Percentiles rank a stretch among this genome's conserved stretches.
Conservation (phyloP, 169 alveolate species). For the Neospora caninum region DNA sequence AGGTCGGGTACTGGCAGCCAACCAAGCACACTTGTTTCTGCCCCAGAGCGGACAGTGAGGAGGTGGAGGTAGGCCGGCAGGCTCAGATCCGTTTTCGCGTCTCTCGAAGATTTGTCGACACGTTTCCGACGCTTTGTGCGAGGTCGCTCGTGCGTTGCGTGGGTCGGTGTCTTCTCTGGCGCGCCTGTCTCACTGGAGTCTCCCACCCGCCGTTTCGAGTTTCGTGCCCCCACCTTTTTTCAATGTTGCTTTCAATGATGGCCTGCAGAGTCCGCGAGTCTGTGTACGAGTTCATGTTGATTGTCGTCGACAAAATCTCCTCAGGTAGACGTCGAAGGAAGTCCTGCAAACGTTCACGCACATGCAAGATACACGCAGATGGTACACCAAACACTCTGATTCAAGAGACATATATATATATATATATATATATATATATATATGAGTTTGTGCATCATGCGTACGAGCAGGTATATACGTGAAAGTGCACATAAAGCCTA, state of each 20-base stretch:
- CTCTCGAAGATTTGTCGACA: too few relatives aligned
- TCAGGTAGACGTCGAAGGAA: constrained; percentile 87
- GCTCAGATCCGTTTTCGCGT: too few relatives aligned
- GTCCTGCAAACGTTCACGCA: constrained; percentile 73
- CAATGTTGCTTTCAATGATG: constrained; percentile 83
- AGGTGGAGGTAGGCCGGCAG: too few relatives aligned
- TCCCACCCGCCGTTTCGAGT: too few relatives aligned
- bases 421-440: not conserved
- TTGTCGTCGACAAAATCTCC: constrained; percentile 80
- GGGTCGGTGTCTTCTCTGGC: too few relatives aligned
- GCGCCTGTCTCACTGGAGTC: too few relatives aligned
- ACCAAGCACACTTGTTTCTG: too few relatives aligned
- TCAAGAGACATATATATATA: not conserved
- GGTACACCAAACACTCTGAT: not conserved
- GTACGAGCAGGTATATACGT: too few relatives aligned
- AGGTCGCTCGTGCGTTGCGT: too few relatives aligned
- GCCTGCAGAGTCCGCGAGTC: constrained; percentile 88
- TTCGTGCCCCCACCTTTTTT: constrained; percentile 85
- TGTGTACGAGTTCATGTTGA: constrained; percentile 92
- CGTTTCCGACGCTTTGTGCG: too few relatives aligned
- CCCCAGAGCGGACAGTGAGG: too few relatives aligned
- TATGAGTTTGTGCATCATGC: not conserved
- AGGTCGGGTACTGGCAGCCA: too few relatives aligned
- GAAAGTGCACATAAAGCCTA: not conserved
- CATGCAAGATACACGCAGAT: not conserved